Conservation (phyloP, 2,329 filamentous ascomycete species). For the Alternaria burnsii region DNA sequence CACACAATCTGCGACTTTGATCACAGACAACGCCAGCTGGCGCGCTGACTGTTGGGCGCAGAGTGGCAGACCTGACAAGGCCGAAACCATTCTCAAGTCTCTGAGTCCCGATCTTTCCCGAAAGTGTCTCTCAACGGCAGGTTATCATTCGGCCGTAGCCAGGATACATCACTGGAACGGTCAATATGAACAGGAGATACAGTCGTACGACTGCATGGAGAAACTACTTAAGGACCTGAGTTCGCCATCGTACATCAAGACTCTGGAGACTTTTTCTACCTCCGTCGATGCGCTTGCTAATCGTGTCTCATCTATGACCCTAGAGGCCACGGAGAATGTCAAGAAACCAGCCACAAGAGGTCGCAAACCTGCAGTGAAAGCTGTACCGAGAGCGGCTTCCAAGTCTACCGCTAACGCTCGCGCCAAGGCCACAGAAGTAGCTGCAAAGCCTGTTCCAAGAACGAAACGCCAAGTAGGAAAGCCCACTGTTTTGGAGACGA, state of each 20-base stretch:
- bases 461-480: constrained; percentile 19
- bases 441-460: constrained; percentile 26
- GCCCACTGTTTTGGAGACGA: constrained; percentile 7
- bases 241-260: constrained; percentile 42
- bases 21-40: constrained; percentile 56
- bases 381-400: constrained; percentile 17
- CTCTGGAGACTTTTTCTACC: constrained; percentile 34
- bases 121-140: constrained; percentile 61
- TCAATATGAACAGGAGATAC: constrained; percentile 58
- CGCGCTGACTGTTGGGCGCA: constrained; percentile 60
- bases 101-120: constrained; percentile 55
- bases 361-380: constrained; percentile 34
- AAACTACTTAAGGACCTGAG: constrained; percentile 55
- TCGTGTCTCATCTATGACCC: constrained; percentile 54
- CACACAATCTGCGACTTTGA: constrained; percentile 67
- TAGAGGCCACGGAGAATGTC: constrained; percentile 33
- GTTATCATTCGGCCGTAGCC: constrained; percentile 60
- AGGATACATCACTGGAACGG: constrained; percentile 59
- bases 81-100: constrained; percentile 62
- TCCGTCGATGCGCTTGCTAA: constrained; percentile 51
- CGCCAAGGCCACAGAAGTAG: constrained; percentile 23
- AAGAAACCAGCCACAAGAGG: constrained; percentile 29
- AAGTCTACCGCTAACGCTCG: constrained; percentile 25
- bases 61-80: constrained; percentile 60
- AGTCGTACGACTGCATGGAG: constrained; percentile 60